These are phyloP conservation scores for Phytophthora nicotianae DNA, from an alignment of 352 stramenopile species.

Conservation along the genomic window DNA sequence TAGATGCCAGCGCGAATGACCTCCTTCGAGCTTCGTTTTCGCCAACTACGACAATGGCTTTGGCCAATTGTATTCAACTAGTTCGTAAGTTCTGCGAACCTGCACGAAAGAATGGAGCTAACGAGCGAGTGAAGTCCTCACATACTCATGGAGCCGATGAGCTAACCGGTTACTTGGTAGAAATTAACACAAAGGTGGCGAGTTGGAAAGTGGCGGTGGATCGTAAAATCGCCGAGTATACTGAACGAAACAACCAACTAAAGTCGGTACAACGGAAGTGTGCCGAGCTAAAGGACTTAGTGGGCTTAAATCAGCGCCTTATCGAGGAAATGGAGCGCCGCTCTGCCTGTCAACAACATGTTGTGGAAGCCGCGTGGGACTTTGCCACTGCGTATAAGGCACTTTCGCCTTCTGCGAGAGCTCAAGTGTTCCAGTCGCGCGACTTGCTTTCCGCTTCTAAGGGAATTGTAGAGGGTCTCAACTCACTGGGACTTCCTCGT, in stretches of 20 bases:
- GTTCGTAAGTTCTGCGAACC: constrained; percentile 50
- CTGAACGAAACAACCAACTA: constrained; percentile 48
- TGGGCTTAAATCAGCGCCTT: constrained; percentile 49
- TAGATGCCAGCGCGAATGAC: constrained; percentile 14
- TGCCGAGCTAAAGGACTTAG: constrained; percentile 51
- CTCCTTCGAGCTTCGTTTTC: constrained; percentile 20
- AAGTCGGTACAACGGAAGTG: constrained; percentile 46
- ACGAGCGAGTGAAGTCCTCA: background rate
- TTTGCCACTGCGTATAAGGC: constrained; percentile 50
- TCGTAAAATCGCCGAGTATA: constrained; percentile 50
- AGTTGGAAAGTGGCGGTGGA: constrained; percentile 54
- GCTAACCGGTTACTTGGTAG: constrained; percentile 38
- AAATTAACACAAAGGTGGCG: constrained; percentile 55
- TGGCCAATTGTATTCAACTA: constrained; percentile 54
- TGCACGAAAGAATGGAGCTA: constrained; percentile 9
- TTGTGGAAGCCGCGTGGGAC: constrained; percentile 48
- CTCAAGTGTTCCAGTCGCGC: constrained; percentile 44
- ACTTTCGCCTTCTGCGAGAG: constrained; percentile 37
- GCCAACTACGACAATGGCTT: constrained; percentile 37
- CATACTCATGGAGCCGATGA: constrained; percentile 6
- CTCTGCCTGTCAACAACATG: constrained; percentile 35
- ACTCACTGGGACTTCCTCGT: constrained; percentile 36
- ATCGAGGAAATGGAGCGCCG: constrained; percentile 53
- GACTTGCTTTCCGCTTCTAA: constrained; percentile 51
- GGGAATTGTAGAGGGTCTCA: constrained; percentile 41